phyloP scores from a whole-genome alignment of 306 rosid species.

The Corylus heterophylla region DNA sequence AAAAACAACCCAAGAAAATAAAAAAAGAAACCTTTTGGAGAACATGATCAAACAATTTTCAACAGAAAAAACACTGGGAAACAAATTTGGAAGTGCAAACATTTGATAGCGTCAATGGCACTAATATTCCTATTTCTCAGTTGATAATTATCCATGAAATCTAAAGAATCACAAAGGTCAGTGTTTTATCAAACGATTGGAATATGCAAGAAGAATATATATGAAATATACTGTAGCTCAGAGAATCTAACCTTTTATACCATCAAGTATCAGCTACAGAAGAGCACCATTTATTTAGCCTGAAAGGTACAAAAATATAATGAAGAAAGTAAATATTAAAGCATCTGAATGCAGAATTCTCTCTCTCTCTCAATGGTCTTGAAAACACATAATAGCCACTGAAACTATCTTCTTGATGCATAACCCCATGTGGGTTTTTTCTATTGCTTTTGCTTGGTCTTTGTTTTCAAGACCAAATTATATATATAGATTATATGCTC shows the following conservation, averaged over 20 bases:
- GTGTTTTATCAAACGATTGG: neutral
- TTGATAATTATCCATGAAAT: neutral
- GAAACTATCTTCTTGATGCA: conserved; percentile 8
- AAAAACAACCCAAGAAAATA: neutral
- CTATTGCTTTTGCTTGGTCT: conserved; percentile 11
- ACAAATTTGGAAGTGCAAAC: conserved; percentile 18
- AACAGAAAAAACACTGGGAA: conserved; percentile 12
- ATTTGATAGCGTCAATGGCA: too few species aligned
- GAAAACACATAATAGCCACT: conserved; percentile 9
- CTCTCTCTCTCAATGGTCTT: conserved; percentile 19
- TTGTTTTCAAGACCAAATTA: conserved; percentile 9
- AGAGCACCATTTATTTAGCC: conserved; percentile 14
- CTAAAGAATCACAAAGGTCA: neutral
- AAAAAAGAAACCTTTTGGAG: neutral
- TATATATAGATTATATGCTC: neutral
- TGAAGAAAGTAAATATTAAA: conserved; percentile 21
- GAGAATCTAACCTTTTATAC: conserved; percentile 34
- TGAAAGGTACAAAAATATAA: conserved; percentile 20
- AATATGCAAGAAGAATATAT: conserved; percentile 22
- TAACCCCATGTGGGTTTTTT: conserved; percentile 24
- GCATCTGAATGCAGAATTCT: conserved; percentile 11
- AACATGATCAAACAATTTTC: neutral
- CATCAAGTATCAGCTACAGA: conserved; percentile 9
- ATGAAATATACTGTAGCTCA: neutral
- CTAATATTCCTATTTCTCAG: too few species aligned